Conservation (phyloP, 2,329 filamentous ascomycete species). For the Colletotrichum lentis region DNA sequence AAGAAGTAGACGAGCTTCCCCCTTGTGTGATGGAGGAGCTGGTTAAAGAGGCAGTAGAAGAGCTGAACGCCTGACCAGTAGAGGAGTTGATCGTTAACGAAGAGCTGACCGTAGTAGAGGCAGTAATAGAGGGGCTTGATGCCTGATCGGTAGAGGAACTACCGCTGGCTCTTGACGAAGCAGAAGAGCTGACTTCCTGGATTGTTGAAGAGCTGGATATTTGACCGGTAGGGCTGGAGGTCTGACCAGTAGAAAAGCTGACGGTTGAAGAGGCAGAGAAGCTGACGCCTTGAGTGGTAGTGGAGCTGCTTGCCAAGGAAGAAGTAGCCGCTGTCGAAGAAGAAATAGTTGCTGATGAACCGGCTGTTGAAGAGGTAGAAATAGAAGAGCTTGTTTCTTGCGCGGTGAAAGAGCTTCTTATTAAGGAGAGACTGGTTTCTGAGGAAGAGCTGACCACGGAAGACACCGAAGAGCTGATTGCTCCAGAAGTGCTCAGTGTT, state of each 20-base stretch:
- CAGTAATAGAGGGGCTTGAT: not conserved
- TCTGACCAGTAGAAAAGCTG: not conserved
- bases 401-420: not conserved
- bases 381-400: not conserved
- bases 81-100: not conserved
- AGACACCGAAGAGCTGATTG: not conserved
- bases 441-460: not conserved
- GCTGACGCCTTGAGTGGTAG: not conserved
- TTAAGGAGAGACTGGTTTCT: not conserved
- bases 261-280: not conserved
- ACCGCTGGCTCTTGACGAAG: not conserved
- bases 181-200: not conserved
- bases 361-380: too few relatives aligned
- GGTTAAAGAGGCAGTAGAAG: not conserved
- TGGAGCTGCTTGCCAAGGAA: not conserved
- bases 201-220: too few relatives aligned
- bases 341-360: not conserved
- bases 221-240: too few relatives aligned
- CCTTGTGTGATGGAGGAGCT: not conserved
- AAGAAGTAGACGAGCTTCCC: not conserved
- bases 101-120: too few relatives aligned
- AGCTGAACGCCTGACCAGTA: not conserved
- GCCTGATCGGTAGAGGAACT: too few relatives aligned
- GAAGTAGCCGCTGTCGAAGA: not conserved
- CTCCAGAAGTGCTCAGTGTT: not conserved